Percentiles rank a stretch among this genome's conserved stretches.
Evolutionary conservation across 2,329 filamentous ascomycete species (phyloP).

Genomic region (Penicillium sp.): DNA sequence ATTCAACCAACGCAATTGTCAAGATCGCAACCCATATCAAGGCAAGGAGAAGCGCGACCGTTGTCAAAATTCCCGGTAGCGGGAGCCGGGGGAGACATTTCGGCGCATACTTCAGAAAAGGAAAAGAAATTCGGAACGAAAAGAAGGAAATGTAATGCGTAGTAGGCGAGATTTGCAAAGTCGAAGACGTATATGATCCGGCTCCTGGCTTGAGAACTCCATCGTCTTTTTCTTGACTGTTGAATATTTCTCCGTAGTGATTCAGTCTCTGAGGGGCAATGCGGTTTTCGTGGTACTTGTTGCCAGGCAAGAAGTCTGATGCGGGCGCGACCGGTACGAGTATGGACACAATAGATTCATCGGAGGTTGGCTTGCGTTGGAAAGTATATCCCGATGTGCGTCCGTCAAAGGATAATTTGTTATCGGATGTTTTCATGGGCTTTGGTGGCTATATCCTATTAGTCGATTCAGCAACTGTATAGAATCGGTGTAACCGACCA

Average conservation of each 20-base stretch:
- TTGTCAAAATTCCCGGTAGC: slow-evolving; percentile 16
- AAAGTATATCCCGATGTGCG: slow-evolving; percentile 1
- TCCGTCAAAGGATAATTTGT: not conserved
- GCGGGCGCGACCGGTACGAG: slow-evolving; percentile 14
- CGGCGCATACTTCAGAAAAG: slow-evolving; percentile 11
- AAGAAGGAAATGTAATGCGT: slow-evolving; percentile 12
- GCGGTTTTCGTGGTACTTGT: not conserved
- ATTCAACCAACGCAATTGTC: slow-evolving; percentile 23
- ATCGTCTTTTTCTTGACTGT: not conserved
- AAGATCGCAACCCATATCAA: slow-evolving; percentile 29
- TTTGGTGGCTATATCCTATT: not conserved
- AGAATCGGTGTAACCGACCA: slow-evolving; percentile 5
- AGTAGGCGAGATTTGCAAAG: not conserved
- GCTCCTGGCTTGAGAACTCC: not conserved
- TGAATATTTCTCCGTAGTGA: slow-evolving; percentile 8
- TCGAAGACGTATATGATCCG: not conserved
- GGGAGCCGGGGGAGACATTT: slow-evolving; percentile 3
- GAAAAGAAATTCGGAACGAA: slow-evolving; percentile 16
- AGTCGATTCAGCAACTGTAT: not conserved
- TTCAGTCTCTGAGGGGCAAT: not conserved
- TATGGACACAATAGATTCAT: slow-evolving; percentile 15
- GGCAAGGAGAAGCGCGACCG: slow-evolving; percentile 21
- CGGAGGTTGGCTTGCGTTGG: slow-evolving; percentile 1
- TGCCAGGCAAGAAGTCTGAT: not conserved
- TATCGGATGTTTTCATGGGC: not conserved